phyloP scores from a whole-genome alignment of 495 filamentous ascomycete species.

The Aspergillus kassunensis region DNA sequence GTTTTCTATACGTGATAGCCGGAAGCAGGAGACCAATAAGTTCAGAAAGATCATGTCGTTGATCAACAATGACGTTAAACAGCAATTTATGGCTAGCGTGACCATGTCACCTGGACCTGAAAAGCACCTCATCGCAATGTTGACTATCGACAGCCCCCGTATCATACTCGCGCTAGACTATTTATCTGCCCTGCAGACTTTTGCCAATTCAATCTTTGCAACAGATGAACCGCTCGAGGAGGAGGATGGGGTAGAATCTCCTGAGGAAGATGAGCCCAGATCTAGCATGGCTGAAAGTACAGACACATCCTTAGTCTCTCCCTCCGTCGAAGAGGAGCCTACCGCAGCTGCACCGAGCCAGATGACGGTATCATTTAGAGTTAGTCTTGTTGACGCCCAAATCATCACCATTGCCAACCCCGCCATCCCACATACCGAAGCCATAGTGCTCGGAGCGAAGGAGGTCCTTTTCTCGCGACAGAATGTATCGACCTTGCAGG shows the following conservation, averaged over 20 bases:
- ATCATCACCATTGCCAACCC: constrained; percentile 95
- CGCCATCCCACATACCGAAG: constrained; percentile 81
- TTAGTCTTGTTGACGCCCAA: constrained; percentile 93
- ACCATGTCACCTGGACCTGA: constrained; percentile 86
- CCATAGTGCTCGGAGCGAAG: constrained; percentile 92
- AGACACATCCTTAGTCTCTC: constrained; percentile 26
- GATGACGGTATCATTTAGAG: constrained; percentile 81
- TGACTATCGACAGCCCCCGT: constrained; percentile 93
- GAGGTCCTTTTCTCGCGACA: constrained; percentile 90
- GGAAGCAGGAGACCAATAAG: constrained; percentile 82
- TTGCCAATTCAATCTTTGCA: constrained; percentile 65
- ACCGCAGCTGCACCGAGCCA: constrained; percentile 35
- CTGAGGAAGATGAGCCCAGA: constrained; percentile 56
- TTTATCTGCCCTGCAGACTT: constrained; percentile 81
- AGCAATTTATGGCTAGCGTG: constrained; percentile 94
- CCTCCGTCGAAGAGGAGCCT: constrained; percentile 18
- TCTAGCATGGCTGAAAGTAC: constrained; percentile 42
- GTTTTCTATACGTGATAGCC: constrained; percentile 89
- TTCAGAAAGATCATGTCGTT: constrained; percentile 98
- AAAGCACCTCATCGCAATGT: constrained; percentile 78
- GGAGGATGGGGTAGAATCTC: constrained; percentile 52
- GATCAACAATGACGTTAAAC: constrained; percentile 87
- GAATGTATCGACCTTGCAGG: constrained; percentile 86
- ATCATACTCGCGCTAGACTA: constrained; percentile 96
- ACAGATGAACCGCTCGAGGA: constrained; percentile 56